Conservation (phyloP, 2,329 filamentous ascomycete species). For the Anthostomella pinea region DNA sequence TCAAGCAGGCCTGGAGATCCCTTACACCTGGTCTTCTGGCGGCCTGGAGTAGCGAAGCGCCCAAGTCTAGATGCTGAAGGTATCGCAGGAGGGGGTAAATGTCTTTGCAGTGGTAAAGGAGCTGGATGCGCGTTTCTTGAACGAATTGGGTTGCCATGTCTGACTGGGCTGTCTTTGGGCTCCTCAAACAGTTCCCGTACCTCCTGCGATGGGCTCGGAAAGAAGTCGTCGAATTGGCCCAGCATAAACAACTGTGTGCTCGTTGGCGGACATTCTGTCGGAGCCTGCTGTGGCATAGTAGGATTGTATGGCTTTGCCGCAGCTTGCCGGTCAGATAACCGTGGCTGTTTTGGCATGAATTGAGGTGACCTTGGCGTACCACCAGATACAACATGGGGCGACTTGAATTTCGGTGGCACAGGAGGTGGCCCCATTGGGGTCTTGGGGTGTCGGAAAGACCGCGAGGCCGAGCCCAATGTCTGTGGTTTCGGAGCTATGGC, state of each 20-base stretch:
- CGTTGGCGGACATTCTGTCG: slow-evolving; percentile 30
- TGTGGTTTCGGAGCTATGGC: slow-evolving; percentile 3
- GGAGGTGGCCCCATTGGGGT: slow-evolving; percentile 26
- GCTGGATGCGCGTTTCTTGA: too few relatives aligned
- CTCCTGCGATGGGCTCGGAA: slow-evolving; percentile 56
- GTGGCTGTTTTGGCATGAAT: slow-evolving; percentile 18
- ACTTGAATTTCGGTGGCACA: slow-evolving; percentile 25
- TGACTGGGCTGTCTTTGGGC: slow-evolving; percentile 2
- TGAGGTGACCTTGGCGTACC: slow-evolving; percentile 13
- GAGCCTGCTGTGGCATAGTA: slow-evolving; percentile 7
- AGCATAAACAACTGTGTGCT: slow-evolving; percentile 54
- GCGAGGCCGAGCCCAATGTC: slow-evolving; percentile 6
- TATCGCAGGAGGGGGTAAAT: too few relatives aligned
- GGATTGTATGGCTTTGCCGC: slow-evolving; percentile 1
- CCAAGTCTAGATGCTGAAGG: too few relatives aligned
- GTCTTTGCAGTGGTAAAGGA: too few relatives aligned
- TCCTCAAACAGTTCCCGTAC: slow-evolving; percentile 49
- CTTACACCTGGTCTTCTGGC: too few relatives aligned
- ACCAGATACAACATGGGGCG: slow-evolving; percentile 6
- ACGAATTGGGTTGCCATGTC: too few relatives aligned
- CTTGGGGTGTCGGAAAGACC: slow-evolving; percentile 14
- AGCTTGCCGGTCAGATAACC: slow-evolving; percentile 8
- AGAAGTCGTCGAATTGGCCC: slow-evolving; percentile 49
- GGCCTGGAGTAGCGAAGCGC: too few relatives aligned
- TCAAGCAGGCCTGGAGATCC: too few relatives aligned